phyloP scores from a whole-genome alignment of 306 rosid species.

The Fragaria nilgerrensis region DNA sequence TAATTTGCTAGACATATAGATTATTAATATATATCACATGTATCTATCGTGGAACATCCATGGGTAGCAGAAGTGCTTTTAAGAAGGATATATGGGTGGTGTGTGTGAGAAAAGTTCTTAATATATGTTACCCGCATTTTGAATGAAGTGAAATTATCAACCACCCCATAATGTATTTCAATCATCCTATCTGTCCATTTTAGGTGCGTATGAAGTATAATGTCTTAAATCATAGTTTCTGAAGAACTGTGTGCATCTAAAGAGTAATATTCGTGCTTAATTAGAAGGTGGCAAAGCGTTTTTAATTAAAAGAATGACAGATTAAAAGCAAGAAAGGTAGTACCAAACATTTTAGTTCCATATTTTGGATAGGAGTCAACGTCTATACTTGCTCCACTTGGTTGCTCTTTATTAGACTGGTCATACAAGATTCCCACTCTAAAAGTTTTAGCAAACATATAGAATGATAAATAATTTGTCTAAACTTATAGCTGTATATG shows the following conservation, averaged over 20 bases:
- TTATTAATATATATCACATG: neutral
- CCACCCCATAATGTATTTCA: neutral
- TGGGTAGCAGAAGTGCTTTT: neutral
- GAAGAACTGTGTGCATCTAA: neutral
- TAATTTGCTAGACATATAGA: neutral
- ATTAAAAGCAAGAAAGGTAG: neutral
- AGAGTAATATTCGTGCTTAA: neutral
- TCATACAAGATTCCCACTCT: neutral
- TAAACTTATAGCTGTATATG: neutral
- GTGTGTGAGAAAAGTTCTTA: neutral
- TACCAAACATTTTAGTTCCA: neutral
- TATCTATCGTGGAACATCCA: neutral
- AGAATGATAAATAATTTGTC: neutral
- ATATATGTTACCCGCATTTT: neutral
- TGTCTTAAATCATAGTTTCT: neutral
- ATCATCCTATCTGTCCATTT: neutral
- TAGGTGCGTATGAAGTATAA: neutral
- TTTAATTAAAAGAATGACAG: too few species aligned
- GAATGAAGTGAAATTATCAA: neutral
- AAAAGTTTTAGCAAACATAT: neutral
- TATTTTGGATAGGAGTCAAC: neutral
- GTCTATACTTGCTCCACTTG: neutral
- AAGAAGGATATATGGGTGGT: neutral
- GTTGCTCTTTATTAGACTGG: neutral
- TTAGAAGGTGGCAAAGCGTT: too few species aligned